phyloP scores from a whole-genome alignment of 108 stramenopile genomes.

The Nannochloropsis granulata region DNA sequence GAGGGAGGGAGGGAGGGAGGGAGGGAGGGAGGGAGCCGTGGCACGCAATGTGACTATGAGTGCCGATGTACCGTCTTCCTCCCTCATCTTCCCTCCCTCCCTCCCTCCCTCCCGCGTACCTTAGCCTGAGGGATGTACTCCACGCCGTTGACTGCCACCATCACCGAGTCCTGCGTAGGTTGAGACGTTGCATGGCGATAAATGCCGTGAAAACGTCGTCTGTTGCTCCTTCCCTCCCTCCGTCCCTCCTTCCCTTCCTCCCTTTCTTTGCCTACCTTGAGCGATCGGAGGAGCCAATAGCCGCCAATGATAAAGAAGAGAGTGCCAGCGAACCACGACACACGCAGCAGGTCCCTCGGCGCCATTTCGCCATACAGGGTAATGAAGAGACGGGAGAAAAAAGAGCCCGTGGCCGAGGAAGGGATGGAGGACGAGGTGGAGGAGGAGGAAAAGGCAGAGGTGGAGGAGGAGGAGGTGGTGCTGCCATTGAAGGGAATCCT shows the following conservation, averaged over 20 bases:
- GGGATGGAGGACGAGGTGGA: no score
- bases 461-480: no score
- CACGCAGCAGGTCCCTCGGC: conserved; percentile 62
- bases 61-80: no score
- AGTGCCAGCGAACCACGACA: conserved; percentile 68
- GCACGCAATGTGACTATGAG: no score
- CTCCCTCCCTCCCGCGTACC: conserved; percentile 31
- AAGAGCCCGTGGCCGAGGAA: no score
- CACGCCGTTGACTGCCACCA: conserved; percentile 79
- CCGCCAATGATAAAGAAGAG: conserved; percentile 94
- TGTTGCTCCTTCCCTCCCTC: no score
- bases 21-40: neutral
- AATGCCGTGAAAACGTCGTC: no score
- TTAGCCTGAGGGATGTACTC: conserved; percentile 74
- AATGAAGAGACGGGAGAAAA: conserved; percentile 43
- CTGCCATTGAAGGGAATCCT: no score
- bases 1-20: neutral
- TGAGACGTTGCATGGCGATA: no score
- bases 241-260: neutral
- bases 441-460: no score
- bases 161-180: conserved; percentile 54
- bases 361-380: conserved; percentile 75
- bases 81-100: neutral
- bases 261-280: conserved; percentile 53
- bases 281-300: conserved; percentile 81